Percentiles rank a stretch among this genome's conserved stretches.
These are phyloP conservation scores for Wickerhamomyces alni DNA, from an alignment of 805 yeast genomes.

Conservation along the genomic window DNA sequence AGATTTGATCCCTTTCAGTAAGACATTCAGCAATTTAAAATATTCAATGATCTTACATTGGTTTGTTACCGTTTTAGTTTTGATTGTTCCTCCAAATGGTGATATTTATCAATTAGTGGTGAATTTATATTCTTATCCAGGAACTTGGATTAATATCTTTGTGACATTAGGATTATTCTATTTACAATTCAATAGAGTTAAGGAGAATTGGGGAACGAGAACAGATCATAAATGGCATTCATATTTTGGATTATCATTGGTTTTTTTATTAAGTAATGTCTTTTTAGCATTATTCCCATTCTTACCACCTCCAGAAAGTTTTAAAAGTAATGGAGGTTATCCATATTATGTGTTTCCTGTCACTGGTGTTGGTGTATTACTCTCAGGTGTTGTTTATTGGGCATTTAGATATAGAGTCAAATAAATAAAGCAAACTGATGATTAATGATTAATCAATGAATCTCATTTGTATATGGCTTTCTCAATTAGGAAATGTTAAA, in stretches of 20 bases:
- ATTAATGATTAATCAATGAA: no score
- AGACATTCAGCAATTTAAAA: constrained; percentile 35
- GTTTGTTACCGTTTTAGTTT: constrained; percentile 45
- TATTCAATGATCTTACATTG: constrained; percentile 50
- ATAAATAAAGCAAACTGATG: no score
- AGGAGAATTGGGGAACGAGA: constrained; percentile 35
- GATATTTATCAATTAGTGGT: constrained; percentile 60
- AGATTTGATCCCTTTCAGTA: constrained; percentile 42
- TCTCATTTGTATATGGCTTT: no score
- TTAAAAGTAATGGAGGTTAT: constrained; percentile 25
- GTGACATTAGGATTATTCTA: constrained; percentile 49
- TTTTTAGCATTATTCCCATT: constrained; percentile 52
- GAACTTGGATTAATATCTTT: constrained; percentile 49
- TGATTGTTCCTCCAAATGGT: constrained; percentile 55
- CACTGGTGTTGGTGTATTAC: constrained; percentile 41
- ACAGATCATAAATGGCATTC: constrained; percentile 23
- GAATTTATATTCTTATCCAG: constrained; percentile 58
- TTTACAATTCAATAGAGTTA: constrained; percentile 35
- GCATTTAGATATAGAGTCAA: constrained; percentile 4
- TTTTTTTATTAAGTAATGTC: constrained; percentile 41
- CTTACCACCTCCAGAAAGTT: constrained; percentile 41
- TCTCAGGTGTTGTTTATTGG: constrained; percentile 39
- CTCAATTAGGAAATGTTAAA: no score
- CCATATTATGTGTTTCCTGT: constrained; percentile 57
- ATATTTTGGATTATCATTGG: constrained; percentile 21